A percentile compares a stretch with the other conserved stretches of the same genome.
phyloP scores from a whole-genome alignment of 257 asterid genomes.

The Gentiana dahurica region DNA sequence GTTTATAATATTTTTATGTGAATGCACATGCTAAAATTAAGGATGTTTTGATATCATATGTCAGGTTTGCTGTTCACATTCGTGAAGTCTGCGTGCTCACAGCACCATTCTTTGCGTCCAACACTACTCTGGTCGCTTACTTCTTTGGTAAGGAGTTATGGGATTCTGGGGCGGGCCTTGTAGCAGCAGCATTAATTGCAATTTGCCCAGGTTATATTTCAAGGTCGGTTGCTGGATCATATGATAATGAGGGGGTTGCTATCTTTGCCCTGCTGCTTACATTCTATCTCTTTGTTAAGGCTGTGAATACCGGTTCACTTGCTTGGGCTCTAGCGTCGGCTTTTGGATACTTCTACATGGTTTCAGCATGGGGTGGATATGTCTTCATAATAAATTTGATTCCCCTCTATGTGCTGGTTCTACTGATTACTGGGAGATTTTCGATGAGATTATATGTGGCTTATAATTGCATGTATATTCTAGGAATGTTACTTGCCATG shows the following conservation, averaged over 20 bases:
- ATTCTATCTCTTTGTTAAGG: slow-evolving; percentile 93
- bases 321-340: slow-evolving; percentile 98
- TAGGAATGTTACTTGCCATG: slow-evolving; percentile 96
- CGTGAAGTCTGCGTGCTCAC: slow-evolving; percentile 99
- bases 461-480: slow-evolving; percentile 82
- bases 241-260: slow-evolving; percentile 97
- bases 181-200: slow-evolving; percentile 91
- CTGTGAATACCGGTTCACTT: slow-evolving; percentile 98
- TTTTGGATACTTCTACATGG: slow-evolving; percentile 95
- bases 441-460: slow-evolving; percentile 97
- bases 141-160: slow-evolving; percentile 96
- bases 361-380: slow-evolving; percentile 99
- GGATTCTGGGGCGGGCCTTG: slow-evolving; percentile 99
- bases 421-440: slow-evolving; percentile 84
- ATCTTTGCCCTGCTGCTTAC: slow-evolving; percentile 92
- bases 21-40: too few species aligned
- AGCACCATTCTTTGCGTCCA: slow-evolving; percentile 96
- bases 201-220: slow-evolving; percentile 99
- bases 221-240: slow-evolving; percentile 97
- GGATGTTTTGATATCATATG: not conserved
- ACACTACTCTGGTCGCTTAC: slow-evolving; percentile 96
- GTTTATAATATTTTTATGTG: too few species aligned
- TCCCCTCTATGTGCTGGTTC: slow-evolving; percentile 87
- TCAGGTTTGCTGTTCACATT: slow-evolving; percentile 96
- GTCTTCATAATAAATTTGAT: slow-evolving; percentile 91